A percentile compares a stretch with the other conserved stretches of the same genome.
These are phyloP conservation scores for Microcyclosporella mali DNA, from an alignment of 2,329 filamentous ascomycete genomes.

Conservation along the genomic window DNA sequence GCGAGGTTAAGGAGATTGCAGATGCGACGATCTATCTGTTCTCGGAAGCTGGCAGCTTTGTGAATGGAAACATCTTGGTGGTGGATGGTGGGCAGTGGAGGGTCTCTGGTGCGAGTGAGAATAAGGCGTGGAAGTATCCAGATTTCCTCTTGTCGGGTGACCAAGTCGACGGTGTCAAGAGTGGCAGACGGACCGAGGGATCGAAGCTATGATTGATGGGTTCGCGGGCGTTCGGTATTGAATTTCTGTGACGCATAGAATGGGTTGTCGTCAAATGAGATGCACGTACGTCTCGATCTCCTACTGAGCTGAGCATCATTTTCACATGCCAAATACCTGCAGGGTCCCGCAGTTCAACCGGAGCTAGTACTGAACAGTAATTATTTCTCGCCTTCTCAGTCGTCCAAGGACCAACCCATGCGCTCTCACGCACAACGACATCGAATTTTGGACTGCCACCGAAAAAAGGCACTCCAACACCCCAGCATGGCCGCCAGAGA, in stretches of 20 bases:
- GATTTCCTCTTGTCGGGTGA: constrained; percentile 53
- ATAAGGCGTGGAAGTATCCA: constrained; percentile 46
- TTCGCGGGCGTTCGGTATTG: too few species aligned
- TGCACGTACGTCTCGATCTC: too few species aligned
- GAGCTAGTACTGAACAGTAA: too few species aligned
- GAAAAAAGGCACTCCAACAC: background rate
- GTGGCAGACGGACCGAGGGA: constrained; percentile 45
- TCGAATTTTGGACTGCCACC: too few species aligned
- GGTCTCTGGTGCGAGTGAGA: constrained; percentile 30
- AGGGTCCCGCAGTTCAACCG: too few species aligned
- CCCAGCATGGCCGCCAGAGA: background rate
- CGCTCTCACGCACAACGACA: too few species aligned
- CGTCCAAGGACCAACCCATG: too few species aligned
- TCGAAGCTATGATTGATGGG: constrained; percentile 39
- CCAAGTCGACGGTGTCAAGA: constrained; percentile 52
- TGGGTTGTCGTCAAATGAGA: too few species aligned
- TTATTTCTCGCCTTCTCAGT: too few species aligned
- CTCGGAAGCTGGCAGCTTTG: constrained; percentile 75
- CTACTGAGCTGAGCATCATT: too few species aligned
- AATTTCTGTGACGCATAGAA: too few species aligned
- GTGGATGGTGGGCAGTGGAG: constrained; percentile 54
- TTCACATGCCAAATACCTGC: too few species aligned
- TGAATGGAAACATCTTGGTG: constrained; percentile 76
- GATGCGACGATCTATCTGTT: constrained; percentile 90
- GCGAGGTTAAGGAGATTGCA: constrained; percentile 78